Conservation (phyloP, 306 rosid genomes). For the Trichosanthes cucumerina region DNA sequence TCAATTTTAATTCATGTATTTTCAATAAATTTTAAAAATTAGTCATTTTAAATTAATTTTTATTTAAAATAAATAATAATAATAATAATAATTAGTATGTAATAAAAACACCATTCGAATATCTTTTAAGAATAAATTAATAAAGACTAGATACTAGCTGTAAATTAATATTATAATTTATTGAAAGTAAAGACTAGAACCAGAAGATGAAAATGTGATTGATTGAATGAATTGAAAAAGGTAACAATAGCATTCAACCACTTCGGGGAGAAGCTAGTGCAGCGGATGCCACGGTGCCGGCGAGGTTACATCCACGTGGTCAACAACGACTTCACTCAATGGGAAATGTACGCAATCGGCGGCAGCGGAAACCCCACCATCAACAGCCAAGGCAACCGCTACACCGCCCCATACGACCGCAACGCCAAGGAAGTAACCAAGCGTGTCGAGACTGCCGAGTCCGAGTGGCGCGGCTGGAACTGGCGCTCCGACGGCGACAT, state of each 20-base stretch:
- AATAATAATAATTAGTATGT: no score
- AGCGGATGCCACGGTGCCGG: constrained; percentile 86
- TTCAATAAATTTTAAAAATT: no score
- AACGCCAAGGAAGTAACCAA: constrained; percentile 74
- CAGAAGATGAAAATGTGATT: no score
- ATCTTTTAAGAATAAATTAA: no score
- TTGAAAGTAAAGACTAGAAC: no score
- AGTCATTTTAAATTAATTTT: no score
- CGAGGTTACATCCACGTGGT: constrained; percentile 81
- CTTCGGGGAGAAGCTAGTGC: constrained; percentile 65
- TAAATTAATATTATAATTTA: no score
- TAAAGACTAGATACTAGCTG: no score
- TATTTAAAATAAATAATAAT: no score
- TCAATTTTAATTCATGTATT: no score
- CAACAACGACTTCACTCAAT: constrained; percentile 65
- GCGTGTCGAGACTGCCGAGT: constrained; percentile 43
- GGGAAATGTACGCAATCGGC: constrained; percentile 96
- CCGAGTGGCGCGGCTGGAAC: constrained; percentile 63
- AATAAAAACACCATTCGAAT: no score
- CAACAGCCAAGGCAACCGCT: constrained; percentile 75
- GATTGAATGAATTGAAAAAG: constrained; percentile 23
- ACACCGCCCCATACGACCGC: constrained; percentile 45
- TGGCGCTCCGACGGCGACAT: constrained; percentile 86
- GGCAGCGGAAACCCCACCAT: constrained; percentile 76
- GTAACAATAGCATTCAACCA: constrained; percentile 91